A percentile compares a stretch with the other conserved stretches of the same genome.
These are phyloP conservation scores for Inonotus obliquus DNA, from an alignment of 1,284 basidiomycete species.

Conservation along the genomic window DNA sequence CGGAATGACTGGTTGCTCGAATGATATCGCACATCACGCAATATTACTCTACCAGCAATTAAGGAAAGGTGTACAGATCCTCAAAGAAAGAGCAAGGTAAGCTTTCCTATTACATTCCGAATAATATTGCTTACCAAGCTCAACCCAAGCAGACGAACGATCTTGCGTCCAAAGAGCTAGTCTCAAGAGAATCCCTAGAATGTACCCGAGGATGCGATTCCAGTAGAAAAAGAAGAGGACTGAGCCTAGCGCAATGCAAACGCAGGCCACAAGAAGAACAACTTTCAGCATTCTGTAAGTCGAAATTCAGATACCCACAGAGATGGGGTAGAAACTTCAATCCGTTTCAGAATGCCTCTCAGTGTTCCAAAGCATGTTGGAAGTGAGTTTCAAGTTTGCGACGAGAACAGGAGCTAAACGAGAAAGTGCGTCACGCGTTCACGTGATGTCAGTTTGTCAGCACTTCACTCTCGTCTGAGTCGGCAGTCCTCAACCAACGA, in stretches of 20 bases:
- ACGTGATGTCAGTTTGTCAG: not conserved
- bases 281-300: slow-evolving; percentile 47
- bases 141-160: slow-evolving; percentile 67
- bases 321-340: not conserved
- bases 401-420: not conserved
- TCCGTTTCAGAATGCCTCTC: not conserved
- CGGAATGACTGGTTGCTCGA: slow-evolving; percentile 86
- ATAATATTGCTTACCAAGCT: slow-evolving; percentile 52
- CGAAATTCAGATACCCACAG: not conserved
- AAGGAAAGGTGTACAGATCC: slow-evolving; percentile 89
- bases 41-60: slow-evolving; percentile 79
- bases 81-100: slow-evolving; percentile 25
- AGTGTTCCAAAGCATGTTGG: not conserved
- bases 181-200: slow-evolving; percentile 57
- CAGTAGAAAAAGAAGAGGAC: slow-evolving; percentile 85
- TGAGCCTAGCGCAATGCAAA: slow-evolving; percentile 68
- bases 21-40: slow-evolving; percentile 84
- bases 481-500: not conserved
- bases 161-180: slow-evolving; percentile 69
- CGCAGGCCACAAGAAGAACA: slow-evolving; percentile 64
- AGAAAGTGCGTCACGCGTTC: not conserved
- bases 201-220: slow-evolving; percentile 74
- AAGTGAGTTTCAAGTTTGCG: not conserved
- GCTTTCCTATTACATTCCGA: not conserved
- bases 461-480: not conserved